These are phyloP conservation scores for Microbotryum scabiosae DNA, from an alignment of 1,284 basidiomycete species.

Conservation along the genomic window DNA sequence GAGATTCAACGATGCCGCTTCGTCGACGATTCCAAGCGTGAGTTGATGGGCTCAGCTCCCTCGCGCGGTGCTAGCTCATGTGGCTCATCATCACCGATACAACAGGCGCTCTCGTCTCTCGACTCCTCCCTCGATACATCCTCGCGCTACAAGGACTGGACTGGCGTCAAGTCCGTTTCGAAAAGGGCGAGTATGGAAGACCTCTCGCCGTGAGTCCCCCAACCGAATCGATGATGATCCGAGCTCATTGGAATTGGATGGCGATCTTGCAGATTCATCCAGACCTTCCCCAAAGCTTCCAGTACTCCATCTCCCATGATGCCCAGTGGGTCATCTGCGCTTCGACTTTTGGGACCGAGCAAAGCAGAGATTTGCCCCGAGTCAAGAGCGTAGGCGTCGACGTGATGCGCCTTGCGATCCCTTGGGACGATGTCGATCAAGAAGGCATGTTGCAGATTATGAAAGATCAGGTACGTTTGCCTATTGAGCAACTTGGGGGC, in stretches of 20 bases:
- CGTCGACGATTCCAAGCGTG: constrained; percentile 18
- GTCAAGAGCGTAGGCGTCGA: constrained; percentile 53
- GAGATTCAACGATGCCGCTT: constrained; percentile 13
- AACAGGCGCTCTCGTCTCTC: constrained; percentile 61
- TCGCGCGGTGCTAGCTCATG: no score
- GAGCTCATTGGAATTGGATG: no score
- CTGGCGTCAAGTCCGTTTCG: neutral
- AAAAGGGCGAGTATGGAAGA: neutral
- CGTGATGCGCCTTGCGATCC: constrained; percentile 57
- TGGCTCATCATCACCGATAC: no score
- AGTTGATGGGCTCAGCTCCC: no score
- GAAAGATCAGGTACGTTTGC: constrained; percentile 52
- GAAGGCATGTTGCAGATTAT: constrained; percentile 55
- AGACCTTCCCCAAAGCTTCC: no score
- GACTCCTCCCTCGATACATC: constrained; percentile 56
- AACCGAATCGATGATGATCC: no score
- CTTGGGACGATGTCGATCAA: constrained; percentile 49
- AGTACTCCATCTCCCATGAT: constrained; percentile 36
- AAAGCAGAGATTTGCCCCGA: constrained; percentile 42
- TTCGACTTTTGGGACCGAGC: constrained; percentile 41
- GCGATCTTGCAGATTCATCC: no score
- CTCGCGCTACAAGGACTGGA: constrained; percentile 39
- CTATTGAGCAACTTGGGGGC: neutral
- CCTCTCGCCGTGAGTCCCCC: neutral
- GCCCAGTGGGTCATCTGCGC: constrained; percentile 60